Base-by-base conservation (phyloP, 2,329 filamentous ascomycete genomes). In the Stachybotrys chartarum region DNA sequence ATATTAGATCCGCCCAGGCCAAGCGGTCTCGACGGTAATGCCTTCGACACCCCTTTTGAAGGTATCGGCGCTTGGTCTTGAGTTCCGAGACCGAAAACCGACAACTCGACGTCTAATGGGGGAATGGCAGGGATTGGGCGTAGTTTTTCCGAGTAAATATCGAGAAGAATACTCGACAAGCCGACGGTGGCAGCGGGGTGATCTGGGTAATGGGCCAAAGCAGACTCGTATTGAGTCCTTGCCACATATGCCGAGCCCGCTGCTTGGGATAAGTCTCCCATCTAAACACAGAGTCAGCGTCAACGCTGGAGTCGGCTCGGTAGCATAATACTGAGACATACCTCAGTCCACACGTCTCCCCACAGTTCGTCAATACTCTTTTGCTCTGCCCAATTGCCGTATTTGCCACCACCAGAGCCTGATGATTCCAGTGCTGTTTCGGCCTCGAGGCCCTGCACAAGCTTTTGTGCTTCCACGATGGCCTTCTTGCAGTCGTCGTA, bases 341-440 rank as follows among this genome's bases (percentile, higher is more conserved):
- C 90, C 76, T 95, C 90, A 16, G 88, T 80, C 70, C 84, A 89
- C 1, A 96, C 81, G 70, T 97, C 92, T 32, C 82, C 91, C 87
- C 87, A 90, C 50, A 95, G 74, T 69, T 91, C 88, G 66, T 95
- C 91, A 6, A 91, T 82, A 64, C 88, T 91, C 74, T 89, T 93
- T 49, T 84, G 84, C 58, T 86, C 84, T 31, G 87, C 91, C 91
- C 91, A 97, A 18, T 82, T 79, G 48, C 84, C 74, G 53, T 81
- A 81, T 45, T 89, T 79, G 7, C 82, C 80, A 50, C 82, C 78
- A 17, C 50, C 39, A 16, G 81, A 81, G 42, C 82, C 87, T 1
- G 83, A 83, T 3, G 82, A 77, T 50, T 88, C 83, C 54, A 77
- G 80, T 1, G 79, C 73, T 1, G 87, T 75, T 51, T 92, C 85